A percentile compares a stretch with the other conserved stretches of the same genome.
These are phyloP conservation scores for Calocera viscosa DNA, from an alignment of 768 basidiomycete genomes.

Conservation along the genomic window DNA sequence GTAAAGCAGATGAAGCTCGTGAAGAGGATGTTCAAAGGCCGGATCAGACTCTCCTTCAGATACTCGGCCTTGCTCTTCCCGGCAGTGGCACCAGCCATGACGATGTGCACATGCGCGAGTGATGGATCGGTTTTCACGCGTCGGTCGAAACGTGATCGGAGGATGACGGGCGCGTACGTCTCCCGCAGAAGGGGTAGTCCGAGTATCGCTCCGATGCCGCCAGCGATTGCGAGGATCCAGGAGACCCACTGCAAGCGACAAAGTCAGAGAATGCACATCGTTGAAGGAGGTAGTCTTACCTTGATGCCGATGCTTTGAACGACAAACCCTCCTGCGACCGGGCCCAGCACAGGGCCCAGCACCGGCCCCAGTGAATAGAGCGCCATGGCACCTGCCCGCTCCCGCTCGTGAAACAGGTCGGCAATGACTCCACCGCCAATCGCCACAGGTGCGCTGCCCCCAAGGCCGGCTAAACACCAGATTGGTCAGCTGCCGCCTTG, in stretches of 20 bases:
- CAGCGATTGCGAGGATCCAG: conserved; percentile 46
- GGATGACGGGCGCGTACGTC: conserved; percentile 63
- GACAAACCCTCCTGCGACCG: conserved; percentile 47
- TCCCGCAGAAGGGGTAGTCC: conserved; percentile 54
- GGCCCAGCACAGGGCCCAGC: conserved; percentile 31
- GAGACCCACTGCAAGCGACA: conserved; percentile 25
- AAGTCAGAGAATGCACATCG: neutral
- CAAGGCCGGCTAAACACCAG: conserved; percentile 59
- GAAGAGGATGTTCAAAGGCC: conserved; percentile 48
- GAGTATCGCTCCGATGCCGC: conserved; percentile 19
- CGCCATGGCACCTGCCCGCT: conserved; percentile 58
- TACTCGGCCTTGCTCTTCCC: neutral
- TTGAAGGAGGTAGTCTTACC: neutral
- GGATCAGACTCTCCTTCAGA: conserved; percentile 34
- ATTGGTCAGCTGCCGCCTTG: neutral
- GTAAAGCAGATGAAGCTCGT: conserved; percentile 57
- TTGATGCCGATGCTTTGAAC: conserved; percentile 39
- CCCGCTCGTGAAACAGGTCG: conserved; percentile 51
- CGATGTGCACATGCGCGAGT: neutral
- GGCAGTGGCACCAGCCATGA: neutral
- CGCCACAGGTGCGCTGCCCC: conserved; percentile 51
- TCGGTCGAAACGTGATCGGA: conserved; percentile 33
- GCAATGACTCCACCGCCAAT: conserved; percentile 52
- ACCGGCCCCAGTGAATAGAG: conserved; percentile 53
- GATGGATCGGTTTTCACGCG: conserved; percentile 7